Conservation (phyloP, 1,284 basidiomycete genomes). For the Leccinum holopus region DNA sequence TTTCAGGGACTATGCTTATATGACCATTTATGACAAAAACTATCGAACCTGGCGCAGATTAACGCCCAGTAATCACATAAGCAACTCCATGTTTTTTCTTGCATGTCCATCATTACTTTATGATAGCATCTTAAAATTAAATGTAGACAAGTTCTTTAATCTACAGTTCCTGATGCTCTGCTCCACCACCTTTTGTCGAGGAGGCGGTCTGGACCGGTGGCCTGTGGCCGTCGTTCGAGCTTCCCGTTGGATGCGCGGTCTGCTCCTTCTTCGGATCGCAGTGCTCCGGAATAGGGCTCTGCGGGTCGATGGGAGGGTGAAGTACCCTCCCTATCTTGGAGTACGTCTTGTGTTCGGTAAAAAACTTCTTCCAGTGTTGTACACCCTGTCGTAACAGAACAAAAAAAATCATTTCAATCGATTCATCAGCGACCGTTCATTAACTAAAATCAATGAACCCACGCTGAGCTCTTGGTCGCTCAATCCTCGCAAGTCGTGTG, state of each 20-base stretch:
- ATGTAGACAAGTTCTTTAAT: constrained; percentile 16
- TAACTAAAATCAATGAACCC: constrained; percentile 5
- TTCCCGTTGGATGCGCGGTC: constrained; percentile 17
- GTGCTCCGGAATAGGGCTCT: constrained; percentile 74
- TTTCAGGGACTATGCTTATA: constrained; percentile 26
- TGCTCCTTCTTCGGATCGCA: constrained; percentile 64
- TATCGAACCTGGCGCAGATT: constrained; percentile 12
- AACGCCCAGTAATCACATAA: constrained; percentile 15
- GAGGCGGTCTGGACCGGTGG: constrained; percentile 13
- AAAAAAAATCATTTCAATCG: neutral
- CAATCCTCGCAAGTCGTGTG: constrained; percentile 86
- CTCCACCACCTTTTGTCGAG: constrained; percentile 11
- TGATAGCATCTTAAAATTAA: constrained; percentile 18
- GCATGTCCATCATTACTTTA: constrained; percentile 25
- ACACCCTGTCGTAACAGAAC: constrained; percentile 55
- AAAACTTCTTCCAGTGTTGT: constrained; percentile 88
- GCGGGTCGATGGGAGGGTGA: constrained; percentile 77
- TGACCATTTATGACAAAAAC: constrained; percentile 31
- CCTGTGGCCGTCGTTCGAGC: constrained; percentile 9
- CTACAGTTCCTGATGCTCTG: constrained; percentile 42
- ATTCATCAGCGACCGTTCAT: neutral
- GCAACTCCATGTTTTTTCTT: constrained; percentile 24
- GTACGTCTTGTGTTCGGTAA: constrained; percentile 77
- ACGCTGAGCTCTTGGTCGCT: constrained; percentile 70
- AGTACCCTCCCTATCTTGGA: constrained; percentile 71